These are phyloP conservation scores for Pyracantha coccinea DNA, from an alignment of 331 rosid genomes.

Conservation along the genomic window DNA sequence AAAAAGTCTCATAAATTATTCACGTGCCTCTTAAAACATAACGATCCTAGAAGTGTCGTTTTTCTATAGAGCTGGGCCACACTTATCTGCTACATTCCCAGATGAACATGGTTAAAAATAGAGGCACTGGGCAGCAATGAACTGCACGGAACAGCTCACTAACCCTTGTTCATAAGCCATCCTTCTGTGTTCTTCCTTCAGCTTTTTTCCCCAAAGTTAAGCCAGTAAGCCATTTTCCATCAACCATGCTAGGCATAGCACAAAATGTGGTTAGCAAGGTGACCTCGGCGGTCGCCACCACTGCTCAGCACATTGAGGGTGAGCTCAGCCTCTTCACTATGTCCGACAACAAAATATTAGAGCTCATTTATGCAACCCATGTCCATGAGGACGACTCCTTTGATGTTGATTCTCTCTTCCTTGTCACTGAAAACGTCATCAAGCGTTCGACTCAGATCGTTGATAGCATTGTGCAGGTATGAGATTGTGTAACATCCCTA, in stretches of 20 bases:
- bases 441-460: conserved; percentile 14
- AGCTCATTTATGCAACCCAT: conserved; percentile 24
- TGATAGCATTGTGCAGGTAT: conserved; percentile 28
- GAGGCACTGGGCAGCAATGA: neutral
- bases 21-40: no score
- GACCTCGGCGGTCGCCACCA: neutral
- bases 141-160: neutral
- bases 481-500: no score
- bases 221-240: neutral
- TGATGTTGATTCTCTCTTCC: conserved; percentile 21
- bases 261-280: neutral
- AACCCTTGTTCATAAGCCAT: neutral
- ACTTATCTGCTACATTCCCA: neutral
- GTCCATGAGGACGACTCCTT: conserved; percentile 17
- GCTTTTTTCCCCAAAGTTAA: no score
- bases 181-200: neutral
- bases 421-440: conserved; percentile 13
- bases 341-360: conserved; percentile 18
- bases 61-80: neutral
- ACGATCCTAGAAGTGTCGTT: no score
- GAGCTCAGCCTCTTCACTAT: conserved; percentile 11
- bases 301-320: neutral
- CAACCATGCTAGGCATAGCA: neutral
- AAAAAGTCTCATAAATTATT: no score
- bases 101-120: neutral